A percentile compares a stretch with the other conserved stretches of the same genome.
These are phyloP conservation scores for Coniella lustricola DNA, from an alignment of 2,329 filamentous ascomycete species.

Conservation along the genomic window DNA sequence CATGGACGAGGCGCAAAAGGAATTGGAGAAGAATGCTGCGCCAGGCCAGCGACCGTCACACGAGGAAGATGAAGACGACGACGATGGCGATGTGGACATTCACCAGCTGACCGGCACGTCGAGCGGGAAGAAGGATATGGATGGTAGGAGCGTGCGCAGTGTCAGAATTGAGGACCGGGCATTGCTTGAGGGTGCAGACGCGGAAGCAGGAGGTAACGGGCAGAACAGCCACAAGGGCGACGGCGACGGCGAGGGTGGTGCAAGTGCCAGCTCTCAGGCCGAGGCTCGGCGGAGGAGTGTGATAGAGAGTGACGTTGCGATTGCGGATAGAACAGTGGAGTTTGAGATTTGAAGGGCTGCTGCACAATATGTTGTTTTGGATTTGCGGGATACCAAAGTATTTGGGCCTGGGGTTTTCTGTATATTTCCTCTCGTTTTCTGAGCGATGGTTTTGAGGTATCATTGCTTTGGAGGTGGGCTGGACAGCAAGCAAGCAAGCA, in stretches of 20 bases:
- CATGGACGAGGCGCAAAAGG: constrained; percentile 92
- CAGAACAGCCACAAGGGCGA: constrained; percentile 16
- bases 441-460: too few relatives aligned
- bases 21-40: constrained; percentile 78
- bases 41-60: constrained; percentile 45
- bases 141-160: constrained; percentile 56
- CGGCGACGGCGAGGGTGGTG: constrained; percentile 18
- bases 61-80: constrained; percentile 63
- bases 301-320: constrained; percentile 15
- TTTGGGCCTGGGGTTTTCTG: not conserved
- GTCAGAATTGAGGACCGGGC: constrained; percentile 63
- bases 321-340: constrained; percentile 36
- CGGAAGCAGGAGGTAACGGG: constrained; percentile 46
- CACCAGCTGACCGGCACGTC: constrained; percentile 27
- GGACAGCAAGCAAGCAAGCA: too few relatives aligned
- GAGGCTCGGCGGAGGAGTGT: constrained; percentile 16
- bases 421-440: too few relatives aligned
- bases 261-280: constrained; percentile 18
- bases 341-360: constrained; percentile 34
- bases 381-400: too few relatives aligned
- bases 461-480: too few relatives aligned
- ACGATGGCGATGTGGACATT: constrained; percentile 47
- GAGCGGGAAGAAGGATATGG: constrained; percentile 45
- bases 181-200: constrained; percentile 67
- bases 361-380: not conserved